Evolutionary conservation across 163 green algal genomes (phyloP).

Genomic region (Scenedesmus sp.): DNA sequence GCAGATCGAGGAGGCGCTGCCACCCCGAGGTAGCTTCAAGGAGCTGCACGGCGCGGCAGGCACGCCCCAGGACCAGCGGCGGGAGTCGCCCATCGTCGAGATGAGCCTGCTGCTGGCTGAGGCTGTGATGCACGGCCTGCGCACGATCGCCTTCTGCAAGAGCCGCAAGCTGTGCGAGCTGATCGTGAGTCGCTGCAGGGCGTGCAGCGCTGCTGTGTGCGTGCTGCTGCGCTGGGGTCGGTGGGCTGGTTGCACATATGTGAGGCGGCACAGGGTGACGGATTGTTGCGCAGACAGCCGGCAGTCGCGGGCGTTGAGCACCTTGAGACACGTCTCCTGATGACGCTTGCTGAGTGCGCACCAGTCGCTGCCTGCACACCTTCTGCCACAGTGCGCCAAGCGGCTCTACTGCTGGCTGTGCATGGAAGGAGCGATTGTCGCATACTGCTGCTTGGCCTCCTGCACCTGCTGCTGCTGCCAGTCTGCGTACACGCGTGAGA

Average conservation of each 20-base stretch:
- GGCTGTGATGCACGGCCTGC: slow-evolving; percentile 89
- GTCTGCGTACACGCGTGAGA: slow-evolving; percentile 88
- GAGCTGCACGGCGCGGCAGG: slow-evolving; percentile 65
- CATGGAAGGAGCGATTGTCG: no score
- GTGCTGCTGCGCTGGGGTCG: slow-evolving; percentile 58
- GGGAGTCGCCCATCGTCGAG: slow-evolving; percentile 94
- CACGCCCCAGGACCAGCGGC: slow-evolving; percentile 61
- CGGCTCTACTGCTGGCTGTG: no score
- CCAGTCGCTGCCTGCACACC: no score
- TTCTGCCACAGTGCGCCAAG: no score
- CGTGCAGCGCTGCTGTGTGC: slow-evolving; percentile 60
- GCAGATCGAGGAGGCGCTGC: slow-evolving; percentile 46
- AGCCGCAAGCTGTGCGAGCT: slow-evolving; percentile 97
- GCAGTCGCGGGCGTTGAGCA: no score
- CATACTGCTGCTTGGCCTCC: background rate
- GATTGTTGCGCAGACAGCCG: background rate
- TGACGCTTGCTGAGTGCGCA: no score
- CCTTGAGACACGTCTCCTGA: no score
- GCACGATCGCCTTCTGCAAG: slow-evolving; percentile 98
- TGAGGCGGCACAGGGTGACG: background rate
- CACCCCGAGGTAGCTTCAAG: slow-evolving; percentile 25
- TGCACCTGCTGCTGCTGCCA: background rate
- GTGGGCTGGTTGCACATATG: slow-evolving; percentile 55
- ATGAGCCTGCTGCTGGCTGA: slow-evolving; percentile 82
- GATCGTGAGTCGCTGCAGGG: slow-evolving; percentile 84